Conservation (phyloP, 1,284 basidiomycete species). For the Trichosporon coremiiforme region DNA sequence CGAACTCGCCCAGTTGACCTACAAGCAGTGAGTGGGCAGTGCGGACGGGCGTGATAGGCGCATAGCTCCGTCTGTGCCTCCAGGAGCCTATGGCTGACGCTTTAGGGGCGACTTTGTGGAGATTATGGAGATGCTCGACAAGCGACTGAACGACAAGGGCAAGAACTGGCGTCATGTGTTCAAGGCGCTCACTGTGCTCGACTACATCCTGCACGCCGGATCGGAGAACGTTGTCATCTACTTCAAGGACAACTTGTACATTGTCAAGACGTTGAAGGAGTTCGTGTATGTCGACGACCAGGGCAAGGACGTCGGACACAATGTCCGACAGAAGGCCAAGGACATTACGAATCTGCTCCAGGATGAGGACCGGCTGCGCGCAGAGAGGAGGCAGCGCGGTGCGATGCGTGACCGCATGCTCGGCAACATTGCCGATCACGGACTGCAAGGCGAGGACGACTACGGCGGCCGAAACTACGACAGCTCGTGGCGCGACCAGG, state of each 20-base stretch:
- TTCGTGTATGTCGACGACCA: constrained; percentile 97
- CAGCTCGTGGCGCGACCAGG: constrained; percentile 18
- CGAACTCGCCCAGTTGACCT: constrained; percentile 95
- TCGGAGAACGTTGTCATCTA: constrained; percentile 99
- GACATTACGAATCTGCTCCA: constrained; percentile 96
- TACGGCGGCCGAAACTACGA: constrained; percentile 44
- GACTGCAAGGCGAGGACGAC: constrained; percentile 57
- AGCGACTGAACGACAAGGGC: constrained; percentile 97
- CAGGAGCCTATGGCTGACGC: constrained; percentile 21
- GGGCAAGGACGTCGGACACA: constrained; percentile 95
- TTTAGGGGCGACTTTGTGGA: constrained; percentile 93
- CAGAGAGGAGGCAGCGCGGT: constrained; percentile 78
- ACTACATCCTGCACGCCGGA: constrained; percentile 94
- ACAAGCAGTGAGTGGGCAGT: constrained; percentile 78
- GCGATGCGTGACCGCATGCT: constrained; percentile 95
- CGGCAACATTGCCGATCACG: constrained; percentile 60
- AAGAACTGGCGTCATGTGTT: constrained; percentile 99
- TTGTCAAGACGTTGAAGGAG: constrained; percentile 98
- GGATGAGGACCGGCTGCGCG: constrained; percentile 81
- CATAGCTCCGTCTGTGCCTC: not conserved
- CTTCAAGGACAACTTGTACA: constrained; percentile 95
- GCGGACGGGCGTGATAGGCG: not conserved
- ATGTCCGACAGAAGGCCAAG: constrained; percentile 98
- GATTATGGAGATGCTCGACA: constrained; percentile 99
- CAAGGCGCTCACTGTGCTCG: constrained; percentile 95